Percentiles rank a stretch among this genome's conserved stretches.
These are phyloP conservation scores for Yamagishiella unicocca DNA, from an alignment of 139 green algal genomes.

Conservation along the genomic window DNA sequence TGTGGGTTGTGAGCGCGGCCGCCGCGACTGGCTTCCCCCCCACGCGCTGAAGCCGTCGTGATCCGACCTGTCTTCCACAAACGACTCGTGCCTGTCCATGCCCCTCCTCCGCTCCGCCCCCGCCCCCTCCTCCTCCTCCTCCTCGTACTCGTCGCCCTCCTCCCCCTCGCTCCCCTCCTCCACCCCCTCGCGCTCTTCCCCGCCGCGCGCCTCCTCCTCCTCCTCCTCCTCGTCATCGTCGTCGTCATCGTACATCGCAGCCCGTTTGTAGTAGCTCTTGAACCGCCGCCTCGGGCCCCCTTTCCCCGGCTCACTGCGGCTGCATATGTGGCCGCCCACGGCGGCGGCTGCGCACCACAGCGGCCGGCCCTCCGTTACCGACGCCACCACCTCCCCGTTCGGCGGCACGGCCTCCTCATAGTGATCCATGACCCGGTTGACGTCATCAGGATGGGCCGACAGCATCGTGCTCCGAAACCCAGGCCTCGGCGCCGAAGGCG, in stretches of 20 bases:
- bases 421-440: background rate
- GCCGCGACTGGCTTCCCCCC: background rate
- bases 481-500: background rate
- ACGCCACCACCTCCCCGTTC: background rate
- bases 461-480: background rate
- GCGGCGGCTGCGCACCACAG: slow-evolving; percentile 1
- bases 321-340: background rate
- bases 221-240: background rate
- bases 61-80: background rate
- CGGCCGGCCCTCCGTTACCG: background rate
- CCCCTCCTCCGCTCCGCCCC: background rate
- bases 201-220: background rate
- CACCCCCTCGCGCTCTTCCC: background rate
- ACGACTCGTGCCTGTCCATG: background rate
- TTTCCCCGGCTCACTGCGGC: background rate
- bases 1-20: background rate
- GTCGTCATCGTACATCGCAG: too few species aligned
- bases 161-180: background rate
- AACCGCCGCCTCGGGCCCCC: background rate
- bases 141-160: background rate
- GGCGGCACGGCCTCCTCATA: background rate
- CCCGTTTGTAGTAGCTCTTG: background rate
- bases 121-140: background rate
- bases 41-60: background rate
- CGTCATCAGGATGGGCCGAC: background rate